Evolutionary conservation across 257 asterid species (phyloP), one percentile per base, ranked within the genome.

Genomic region (Perilla frutescens): DNA sequence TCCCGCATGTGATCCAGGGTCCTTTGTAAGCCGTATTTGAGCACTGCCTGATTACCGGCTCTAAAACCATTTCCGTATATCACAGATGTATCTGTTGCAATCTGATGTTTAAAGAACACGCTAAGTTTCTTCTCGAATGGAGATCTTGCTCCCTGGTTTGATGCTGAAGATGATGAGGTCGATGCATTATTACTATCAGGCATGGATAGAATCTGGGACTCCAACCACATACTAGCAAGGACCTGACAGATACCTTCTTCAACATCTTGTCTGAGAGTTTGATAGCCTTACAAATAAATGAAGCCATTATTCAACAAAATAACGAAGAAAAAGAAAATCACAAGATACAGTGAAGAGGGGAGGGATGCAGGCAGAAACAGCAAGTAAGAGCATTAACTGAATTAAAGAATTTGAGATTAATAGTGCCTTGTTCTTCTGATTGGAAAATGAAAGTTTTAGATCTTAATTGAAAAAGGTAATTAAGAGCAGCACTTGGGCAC

Each of bases 201-300:
- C 68, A 79, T 59, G 40, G 84, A 73, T 15, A 71, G 64, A 44
- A 88, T 84, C 81, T 91, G 94, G 62, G 97, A 85, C 75, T 93
- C 90, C 76, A 93, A 78, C 98, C 98, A 91, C 96, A 91, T 85
- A 60, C 89, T 90, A 29, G 97, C 98, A 8, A 93, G 87, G 60
- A 93, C 97, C 68, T 93, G 98, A 71, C 98, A 93, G 58, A 93
- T 93, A 14, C 98, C 98, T 88, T 93, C 98, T 83, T 93, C 98
- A 26, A 93, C 89, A 62, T 93, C 98, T 82, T 91, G 96, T 82
- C 91, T 82, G 43, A 91, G 96, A 44, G 91, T 87, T 77, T 85
- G 96, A 77, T 73, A 93, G 64, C 98, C 98, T 93, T 64, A 20
- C 60, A 67, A 65, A 10, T 14, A 53, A 57, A 66, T 11, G 6